A percentile compares a stretch with the other conserved stretches of the same genome.
Conservation (phyloP, 2,329 filamentous ascomycete genomes). For the Pyricularia grisea region DNA sequence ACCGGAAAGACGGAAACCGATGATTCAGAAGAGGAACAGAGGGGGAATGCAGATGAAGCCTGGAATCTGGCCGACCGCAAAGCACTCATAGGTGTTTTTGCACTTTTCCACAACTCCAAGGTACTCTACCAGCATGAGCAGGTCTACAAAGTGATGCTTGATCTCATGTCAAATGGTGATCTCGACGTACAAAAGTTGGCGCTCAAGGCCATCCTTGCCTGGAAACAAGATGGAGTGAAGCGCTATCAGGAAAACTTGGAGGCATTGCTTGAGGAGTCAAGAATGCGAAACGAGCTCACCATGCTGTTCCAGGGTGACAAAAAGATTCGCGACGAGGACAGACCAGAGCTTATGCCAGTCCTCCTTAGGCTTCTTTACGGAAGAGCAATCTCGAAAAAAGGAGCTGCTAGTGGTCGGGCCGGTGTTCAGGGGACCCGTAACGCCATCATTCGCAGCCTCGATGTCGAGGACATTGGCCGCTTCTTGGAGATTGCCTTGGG, state of each 20-base stretch:
- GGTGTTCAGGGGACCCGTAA: conserved; percentile 76
- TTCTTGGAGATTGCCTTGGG: conserved; percentile 81
- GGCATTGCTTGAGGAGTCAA: conserved; percentile 79
- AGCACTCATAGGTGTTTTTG: conserved; percentile 69
- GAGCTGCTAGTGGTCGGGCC: conserved; percentile 65
- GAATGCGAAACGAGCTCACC: conserved; percentile 90
- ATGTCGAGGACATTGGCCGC: conserved; percentile 61
- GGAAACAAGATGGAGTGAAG: conserved; percentile 71
- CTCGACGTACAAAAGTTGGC: conserved; percentile 79
- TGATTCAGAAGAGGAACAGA: conserved; percentile 30
- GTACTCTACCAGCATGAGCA: conserved; percentile 70
- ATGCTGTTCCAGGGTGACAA: conserved; percentile 73
- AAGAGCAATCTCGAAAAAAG: conserved; percentile 74
- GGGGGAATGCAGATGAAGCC: conserved; percentile 27
- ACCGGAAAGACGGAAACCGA: conserved; percentile 12
- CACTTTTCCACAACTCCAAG: conserved; percentile 77
- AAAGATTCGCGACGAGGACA: conserved; percentile 64
- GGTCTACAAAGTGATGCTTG: conserved; percentile 67
- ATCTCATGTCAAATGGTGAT: conserved; percentile 78
- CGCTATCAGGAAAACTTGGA: conserved; percentile 79
- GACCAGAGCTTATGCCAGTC: conserved; percentile 68
- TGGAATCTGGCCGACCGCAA: conserved; percentile 80
- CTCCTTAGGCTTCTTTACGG: conserved; percentile 84
- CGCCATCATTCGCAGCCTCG: conserved; percentile 70
- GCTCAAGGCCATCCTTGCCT: conserved; percentile 75